Base-by-base conservation (phyloP, 768 basidiomycete genomes). In the Trametes maxima region DNA sequence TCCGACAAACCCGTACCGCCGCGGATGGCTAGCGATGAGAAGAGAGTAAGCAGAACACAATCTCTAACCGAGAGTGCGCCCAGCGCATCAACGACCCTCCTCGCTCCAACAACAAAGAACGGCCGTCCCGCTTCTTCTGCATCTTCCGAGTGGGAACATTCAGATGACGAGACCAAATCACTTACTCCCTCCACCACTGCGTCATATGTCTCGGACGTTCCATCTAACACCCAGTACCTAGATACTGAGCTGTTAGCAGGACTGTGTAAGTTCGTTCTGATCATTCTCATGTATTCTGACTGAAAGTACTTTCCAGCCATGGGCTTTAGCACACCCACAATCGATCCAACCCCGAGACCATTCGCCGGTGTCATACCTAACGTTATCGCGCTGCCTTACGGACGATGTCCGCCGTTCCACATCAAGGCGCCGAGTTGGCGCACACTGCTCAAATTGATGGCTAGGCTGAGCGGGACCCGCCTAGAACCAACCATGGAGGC, bases 371-470 rank as follows among this genome's bases (percentile, higher is more conserved):
- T 79, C 2, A 82, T 93, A 75, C 91, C 91, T 5, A 86, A 87
- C 63, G 81, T 89, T 44, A 85, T 94, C n/a, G 81, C 84, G 5
- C 76, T 94, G 56, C 88, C 89, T 5, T 88, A 86, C 68, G 87
- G 85, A 5, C 82, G 82, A 62, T 83, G 80, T 46, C 83, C 87
- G 13, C 81, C 88, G 11, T 78, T 92, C 59, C 89, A 92, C 69
- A 73, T 94, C 37, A 87, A 87, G 67, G 88, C 88, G 1, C 84
- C 85, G 6, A 86, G 76, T 63, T 94, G 92, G 92, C 82, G 85
- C 24, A 84, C 85, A 70, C 67, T 93, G 55, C 77, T 93, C 40
- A 89, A 85, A 67, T 71, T 93, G 43, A 85, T 94, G 84, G 91
- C 90, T 25, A 78, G 86, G 61, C 72, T 92, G 59, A 86, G 87